Percentiles rank a stretch among this genome's conserved stretches.
phyloP scores from a whole-genome alignment of 2,329 filamentous ascomycete genomes.

The Pestalotiopsis sp. region DNA sequence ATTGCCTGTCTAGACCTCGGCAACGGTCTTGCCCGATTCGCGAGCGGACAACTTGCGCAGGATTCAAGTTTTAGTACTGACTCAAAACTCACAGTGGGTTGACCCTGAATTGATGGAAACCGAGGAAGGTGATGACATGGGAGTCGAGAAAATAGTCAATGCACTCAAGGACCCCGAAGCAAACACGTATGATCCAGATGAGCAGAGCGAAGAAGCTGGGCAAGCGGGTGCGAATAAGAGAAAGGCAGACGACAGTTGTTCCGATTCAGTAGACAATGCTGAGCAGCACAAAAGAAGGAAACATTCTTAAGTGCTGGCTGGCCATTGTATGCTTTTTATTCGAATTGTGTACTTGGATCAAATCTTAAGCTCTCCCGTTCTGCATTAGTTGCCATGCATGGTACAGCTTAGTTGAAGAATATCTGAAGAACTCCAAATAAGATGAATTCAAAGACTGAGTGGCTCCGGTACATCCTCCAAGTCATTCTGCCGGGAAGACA shows the following conservation, averaged over 20 bases:
- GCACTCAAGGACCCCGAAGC: conserved; percentile 13
- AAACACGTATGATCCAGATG: conserved; percentile 15
- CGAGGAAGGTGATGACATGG: conserved; percentile 34
- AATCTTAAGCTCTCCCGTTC: too few relatives aligned
- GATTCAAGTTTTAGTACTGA: background rate
- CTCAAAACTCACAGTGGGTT: conserved; percentile 29
- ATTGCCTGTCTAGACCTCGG: background rate
- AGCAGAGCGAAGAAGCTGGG: background rate
- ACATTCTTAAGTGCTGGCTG: background rate
- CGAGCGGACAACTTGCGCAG: too few relatives aligned
- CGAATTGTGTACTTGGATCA: too few relatives aligned
- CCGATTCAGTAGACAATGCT: background rate
- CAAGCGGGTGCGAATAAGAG: background rate
- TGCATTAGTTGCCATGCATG: too few relatives aligned
- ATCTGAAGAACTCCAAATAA: too few relatives aligned
- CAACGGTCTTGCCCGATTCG: background rate
- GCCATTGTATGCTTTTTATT: background rate
- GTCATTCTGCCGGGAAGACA: background rate
- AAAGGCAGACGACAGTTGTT: background rate
- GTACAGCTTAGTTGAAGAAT: too few relatives aligned
- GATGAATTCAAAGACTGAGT: background rate
- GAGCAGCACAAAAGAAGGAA: background rate
- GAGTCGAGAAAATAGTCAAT: conserved; percentile 26
- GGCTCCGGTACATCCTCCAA: background rate
- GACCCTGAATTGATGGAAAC: conserved; percentile 35